Evolutionary conservation across 371 early-diverging fungal genomes (phyloP).

Genomic region (Haplosporangium sp.): DNA sequence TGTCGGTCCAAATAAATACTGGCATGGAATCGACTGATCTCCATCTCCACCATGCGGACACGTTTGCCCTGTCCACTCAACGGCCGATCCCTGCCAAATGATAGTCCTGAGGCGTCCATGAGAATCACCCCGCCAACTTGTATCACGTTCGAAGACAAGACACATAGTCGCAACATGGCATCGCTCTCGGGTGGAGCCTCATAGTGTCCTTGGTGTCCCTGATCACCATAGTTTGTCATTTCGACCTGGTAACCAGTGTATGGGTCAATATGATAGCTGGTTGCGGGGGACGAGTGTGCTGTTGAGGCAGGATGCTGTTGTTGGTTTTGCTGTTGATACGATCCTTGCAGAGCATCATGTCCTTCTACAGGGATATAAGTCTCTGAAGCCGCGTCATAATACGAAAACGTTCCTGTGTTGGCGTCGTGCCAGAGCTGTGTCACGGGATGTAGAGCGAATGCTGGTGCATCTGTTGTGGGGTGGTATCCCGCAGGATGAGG

Average conservation of each 20-base stretch:
- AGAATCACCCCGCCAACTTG: constrained; percentile 50
- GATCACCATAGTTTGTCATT: neutral
- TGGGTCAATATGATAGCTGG: constrained; percentile 21
- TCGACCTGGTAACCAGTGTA: constrained; percentile 19
- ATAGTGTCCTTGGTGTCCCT: constrained; percentile 1
- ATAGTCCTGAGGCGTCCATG: constrained; percentile 54
- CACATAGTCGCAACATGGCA: constrained; percentile 56
- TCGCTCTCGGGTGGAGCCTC: constrained; percentile 35
- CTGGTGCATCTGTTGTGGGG: constrained; percentile 56
- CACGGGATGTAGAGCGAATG: constrained; percentile 53
- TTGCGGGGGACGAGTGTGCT: neutral
- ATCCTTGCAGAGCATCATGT: neutral
- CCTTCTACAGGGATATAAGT: constrained; percentile 57
- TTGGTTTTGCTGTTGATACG: neutral
- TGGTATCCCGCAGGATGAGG: constrained; percentile 52
- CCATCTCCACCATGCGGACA: constrained; percentile 58
- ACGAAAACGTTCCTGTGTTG: constrained; percentile 54
- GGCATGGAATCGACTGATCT: constrained; percentile 60
- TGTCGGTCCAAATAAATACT: constrained; percentile 53
- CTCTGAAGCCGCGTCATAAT: constrained; percentile 55
- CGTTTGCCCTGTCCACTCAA: constrained; percentile 42
- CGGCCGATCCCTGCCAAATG: constrained; percentile 58
- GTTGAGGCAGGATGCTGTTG: constrained; percentile 8
- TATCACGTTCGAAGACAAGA: constrained; percentile 49
- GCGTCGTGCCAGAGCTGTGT: constrained; percentile 60